Base-by-base conservation (phyloP, 352 stramenopile genomes). In the Globisporangium splendens region DNA sequence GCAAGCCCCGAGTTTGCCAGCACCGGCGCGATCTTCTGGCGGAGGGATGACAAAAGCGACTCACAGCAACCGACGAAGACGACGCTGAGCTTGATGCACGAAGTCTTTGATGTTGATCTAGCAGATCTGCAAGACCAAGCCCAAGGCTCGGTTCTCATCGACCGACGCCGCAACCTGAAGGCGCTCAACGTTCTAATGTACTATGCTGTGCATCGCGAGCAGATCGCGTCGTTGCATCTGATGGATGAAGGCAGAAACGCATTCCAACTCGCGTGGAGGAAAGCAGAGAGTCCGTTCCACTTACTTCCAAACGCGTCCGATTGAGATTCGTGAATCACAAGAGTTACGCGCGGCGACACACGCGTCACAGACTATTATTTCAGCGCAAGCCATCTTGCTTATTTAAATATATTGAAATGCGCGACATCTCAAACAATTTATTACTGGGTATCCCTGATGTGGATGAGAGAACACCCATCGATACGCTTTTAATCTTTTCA, bases 61-160 rank as follows among this genome's bases (percentile, higher is more conserved):
- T 61, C 72, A 0, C 61, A 68, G 5, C 4, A 10, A 35, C 28
- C 28, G 10, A 35, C 24, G 15, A 70, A 80, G 31, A 86, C 76
- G 5, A 79, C 46, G 8, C 65, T 61, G 4, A 83, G 64, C 43
- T 68, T 91, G 21, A 61, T 88, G 1, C 88, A 77, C 77, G 60
- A 79, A 18, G 52, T 86, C 7, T 69, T 89, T 10, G 72, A 68
- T n/a, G 46, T 89, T 2, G 8, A 63, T 8, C 66, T 62, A 17
- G 73, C 80, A 20, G 64, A 82, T 56, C 77, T 79, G 66, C 88
- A 88, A 55, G 77, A 89, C 51, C 81, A 91, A 57, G 79, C 89
- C 53, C 84, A 68, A n/a, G 79, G 75, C 0, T 79, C 86, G 18
- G 61, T 91, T 35, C 52, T 91, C n/a, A 73, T 91, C n/a, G 63